Evolutionary conservation across 1,284 basidiomycete species (phyloP), one percentile per base, ranked within the genome.

Genomic region (Trichosporon asahii): DNA sequence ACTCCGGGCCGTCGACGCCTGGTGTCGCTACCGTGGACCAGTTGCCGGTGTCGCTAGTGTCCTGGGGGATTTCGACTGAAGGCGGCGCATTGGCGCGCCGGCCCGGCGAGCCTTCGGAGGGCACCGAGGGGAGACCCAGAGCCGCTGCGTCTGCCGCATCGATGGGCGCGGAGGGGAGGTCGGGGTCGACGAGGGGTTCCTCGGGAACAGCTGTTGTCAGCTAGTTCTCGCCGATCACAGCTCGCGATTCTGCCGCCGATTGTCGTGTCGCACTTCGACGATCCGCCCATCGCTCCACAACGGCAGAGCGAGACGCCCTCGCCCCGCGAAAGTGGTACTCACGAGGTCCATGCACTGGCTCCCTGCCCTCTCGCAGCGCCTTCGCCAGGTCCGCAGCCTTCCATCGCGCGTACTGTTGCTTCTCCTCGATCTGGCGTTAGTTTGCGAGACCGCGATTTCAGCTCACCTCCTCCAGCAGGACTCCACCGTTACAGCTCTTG

Each of bases 321-420:
- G 49, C 23, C 49, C n/a, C 12, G 23, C n/a, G 49, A 21, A 1
- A 5, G 14, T 6, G 31, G 31, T 3, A 76, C 80, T 77, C 65
- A 83, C 81, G 82, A 55, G 83, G 83, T 2, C 83, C 83, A 12
- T 82, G 72, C 6, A 74, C 72, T 2, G 83, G 83, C 40, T 70
- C 73, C 14, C 81, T 69, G 0, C 84, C 82, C 60, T 83, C 83
- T 29, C 82, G 76, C 18, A 85, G 69, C 0, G 82, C 82, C 71
- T 81, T 83, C 0, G 82, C 82, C 0, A 83, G 79, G 65, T 84
- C 83, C 11, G 81, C 82, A 18, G 83, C 83, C 70, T 85, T 85
- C 81, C 82, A 85, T 25, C 82, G 70, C 3, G 84, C 81, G 66
- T 85, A 85, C 70, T 82, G 81, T 35, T 82, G 75, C 73, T 84